Percentiles rank a stretch among this genome's conserved stretches.
Evolutionary conservation across 2,329 filamentous ascomycete species (phyloP).

Genomic region (Botrytis tulipae): DNA sequence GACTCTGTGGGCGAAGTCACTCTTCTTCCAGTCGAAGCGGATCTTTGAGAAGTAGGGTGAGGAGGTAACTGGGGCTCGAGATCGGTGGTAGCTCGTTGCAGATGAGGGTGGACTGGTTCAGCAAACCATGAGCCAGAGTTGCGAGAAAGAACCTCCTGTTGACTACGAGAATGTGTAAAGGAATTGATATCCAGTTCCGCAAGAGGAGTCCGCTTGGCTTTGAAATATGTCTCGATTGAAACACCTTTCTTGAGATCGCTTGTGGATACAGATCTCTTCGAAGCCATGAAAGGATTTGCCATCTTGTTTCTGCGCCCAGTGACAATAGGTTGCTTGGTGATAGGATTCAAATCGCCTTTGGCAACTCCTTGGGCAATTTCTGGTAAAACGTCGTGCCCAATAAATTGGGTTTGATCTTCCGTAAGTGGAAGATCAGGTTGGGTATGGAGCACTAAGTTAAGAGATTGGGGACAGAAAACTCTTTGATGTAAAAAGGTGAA

Average conservation of each 20-base stretch:
- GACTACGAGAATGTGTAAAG: constrained; percentile 64
- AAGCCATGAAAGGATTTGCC: constrained; percentile 25
- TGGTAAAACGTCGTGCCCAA: constrained; percentile 70
- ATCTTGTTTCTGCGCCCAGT: constrained; percentile 30
- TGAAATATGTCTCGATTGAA: constrained; percentile 65
- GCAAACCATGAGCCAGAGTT: constrained; percentile 56
- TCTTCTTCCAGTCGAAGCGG: constrained; percentile 43
- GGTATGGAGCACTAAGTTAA: constrained; percentile 73
- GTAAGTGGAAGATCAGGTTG: constrained; percentile 61
- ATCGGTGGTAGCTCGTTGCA: constrained; percentile 30
- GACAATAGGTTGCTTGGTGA: constrained; percentile 66
- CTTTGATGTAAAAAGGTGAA: constrained; percentile 91
- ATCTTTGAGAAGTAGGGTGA: constrained; percentile 40
- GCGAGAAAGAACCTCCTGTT: constrained; percentile 56
- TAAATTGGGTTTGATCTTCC: constrained; percentile 72
- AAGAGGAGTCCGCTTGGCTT: constrained; percentile 59
- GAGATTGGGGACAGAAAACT: constrained; percentile 78
- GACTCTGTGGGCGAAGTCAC: constrained; percentile 43
- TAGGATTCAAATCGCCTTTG: constrained; percentile 79
- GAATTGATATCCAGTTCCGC: constrained; percentile 67
- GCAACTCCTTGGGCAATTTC: constrained; percentile 73
- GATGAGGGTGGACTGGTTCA: constrained; percentile 42
- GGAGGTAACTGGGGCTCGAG: constrained; percentile 39
- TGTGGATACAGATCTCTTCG: constrained; percentile 35
- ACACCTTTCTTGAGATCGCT: constrained; percentile 58